Evolutionary conservation across 345 rosid genomes (phyloP).

Genomic region (Lagerstroemia speciosa): DNA sequence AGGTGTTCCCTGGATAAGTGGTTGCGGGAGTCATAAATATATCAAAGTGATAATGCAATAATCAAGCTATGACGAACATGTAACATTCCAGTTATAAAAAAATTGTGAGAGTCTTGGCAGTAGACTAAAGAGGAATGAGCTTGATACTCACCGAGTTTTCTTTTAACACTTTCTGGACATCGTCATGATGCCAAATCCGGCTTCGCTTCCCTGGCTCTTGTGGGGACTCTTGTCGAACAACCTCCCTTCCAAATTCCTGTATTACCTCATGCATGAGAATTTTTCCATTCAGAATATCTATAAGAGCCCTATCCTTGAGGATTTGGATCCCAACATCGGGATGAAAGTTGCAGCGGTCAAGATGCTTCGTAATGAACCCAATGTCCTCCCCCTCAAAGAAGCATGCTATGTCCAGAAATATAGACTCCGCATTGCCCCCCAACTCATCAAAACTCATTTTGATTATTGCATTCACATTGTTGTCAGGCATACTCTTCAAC

Average conservation of each 20-base stretch:
- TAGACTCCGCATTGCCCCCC: background rate
- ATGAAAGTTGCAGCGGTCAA: conserved; percentile 1
- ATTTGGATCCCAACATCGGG: conserved; percentile 4
- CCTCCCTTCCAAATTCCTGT: conserved; percentile 25
- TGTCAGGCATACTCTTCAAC: background rate
- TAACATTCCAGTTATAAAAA: no score
- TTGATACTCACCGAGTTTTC: conserved; percentile 1
- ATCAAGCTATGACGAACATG: background rate
- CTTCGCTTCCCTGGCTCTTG: conserved; percentile 13
- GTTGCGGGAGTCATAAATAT: no score
- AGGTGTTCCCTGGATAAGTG: background rate
- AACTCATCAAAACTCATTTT: conserved; percentile 12
- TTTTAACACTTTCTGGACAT: background rate
- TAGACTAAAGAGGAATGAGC: background rate
- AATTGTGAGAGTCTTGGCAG: no score
- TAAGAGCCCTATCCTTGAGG: conserved; percentile 10
- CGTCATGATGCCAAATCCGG: conserved; percentile 4
- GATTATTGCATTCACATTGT: background rate
- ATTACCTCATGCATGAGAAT: conserved; percentile 23
- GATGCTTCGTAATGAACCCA: background rate
- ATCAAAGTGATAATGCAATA: no score
- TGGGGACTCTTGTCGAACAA: conserved; percentile 14
- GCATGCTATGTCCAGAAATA: conserved; percentile 16
- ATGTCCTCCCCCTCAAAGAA: conserved; percentile 9
- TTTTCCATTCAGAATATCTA: conserved; percentile 7